Conservation (phyloP, 306 rosid genomes). For the Vigna mungo region DNA sequence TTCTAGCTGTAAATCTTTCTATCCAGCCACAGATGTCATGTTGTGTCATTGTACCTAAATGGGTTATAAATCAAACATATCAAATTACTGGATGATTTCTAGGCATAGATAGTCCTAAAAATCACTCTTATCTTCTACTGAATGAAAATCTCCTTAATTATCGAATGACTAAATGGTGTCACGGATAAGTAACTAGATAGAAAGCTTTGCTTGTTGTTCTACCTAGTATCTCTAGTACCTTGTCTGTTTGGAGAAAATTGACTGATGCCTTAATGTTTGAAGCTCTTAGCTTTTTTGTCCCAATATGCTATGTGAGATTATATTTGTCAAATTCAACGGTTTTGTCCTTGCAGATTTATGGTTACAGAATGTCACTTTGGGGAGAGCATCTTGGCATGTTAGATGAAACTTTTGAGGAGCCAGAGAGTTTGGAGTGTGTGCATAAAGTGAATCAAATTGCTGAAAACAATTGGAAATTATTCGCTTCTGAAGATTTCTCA, state of each 20-base stretch:
- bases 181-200: slow-evolving; percentile 23
- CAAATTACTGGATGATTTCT: slow-evolving; percentile 17
- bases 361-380: slow-evolving; percentile 95
- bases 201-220: slow-evolving; percentile 25
- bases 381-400: slow-evolving; percentile 77
- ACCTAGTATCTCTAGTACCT: slow-evolving; percentile 19
- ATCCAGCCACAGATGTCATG: slow-evolving; percentile 14
- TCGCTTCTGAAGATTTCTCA: slow-evolving; percentile 50
- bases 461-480: slow-evolving; percentile 66
- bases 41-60: background rate
- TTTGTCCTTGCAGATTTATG: slow-evolving; percentile 70
- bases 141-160: slow-evolving; percentile 24
- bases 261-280: slow-evolving; percentile 17
- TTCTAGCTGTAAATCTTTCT: slow-evolving; percentile 18
- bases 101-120: slow-evolving; percentile 21
- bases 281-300: slow-evolving; percentile 21
- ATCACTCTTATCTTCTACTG: slow-evolving; percentile 17
- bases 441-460: slow-evolving; percentile 72
- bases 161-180: slow-evolving; percentile 32
- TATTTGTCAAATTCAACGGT: background rate
- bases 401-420: slow-evolving; percentile 61
- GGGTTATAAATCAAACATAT: slow-evolving; percentile 17
- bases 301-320: slow-evolving; percentile 26
- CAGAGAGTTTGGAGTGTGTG: slow-evolving; percentile 78
- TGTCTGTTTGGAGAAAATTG: slow-evolving; percentile 20